Evolutionary conservation across 1,284 basidiomycete genomes (phyloP), one percentile per base, ranked within the genome.

Genomic region (Fomitopsis schrenkii): DNA sequence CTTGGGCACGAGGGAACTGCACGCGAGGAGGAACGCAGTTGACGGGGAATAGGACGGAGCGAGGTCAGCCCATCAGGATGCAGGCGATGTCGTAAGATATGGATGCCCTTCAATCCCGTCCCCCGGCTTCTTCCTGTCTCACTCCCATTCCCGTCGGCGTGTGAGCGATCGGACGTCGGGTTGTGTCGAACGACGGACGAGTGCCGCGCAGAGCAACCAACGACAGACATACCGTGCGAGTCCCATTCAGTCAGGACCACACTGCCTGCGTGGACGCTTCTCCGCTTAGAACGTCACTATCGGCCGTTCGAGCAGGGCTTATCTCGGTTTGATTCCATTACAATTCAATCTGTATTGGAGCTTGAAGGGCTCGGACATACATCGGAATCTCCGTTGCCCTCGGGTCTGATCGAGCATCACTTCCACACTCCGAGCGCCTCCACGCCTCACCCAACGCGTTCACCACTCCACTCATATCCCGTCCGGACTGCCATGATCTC

Each of bases 401-500:
- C 52, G 52, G 52, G 52, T 53, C 52, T 54, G 52, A 54, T 54
- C 52, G 52, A 54, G 52, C 52, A 40, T 54, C 48, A 15, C 30
- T 28, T 5, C 30, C 50, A 38, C 30, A 53, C 30, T 38, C 35
- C n/a, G 35, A 33, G 35, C 52, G 52, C 10, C 35, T 36, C 36
- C 28, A 54, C 52, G 52, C 36, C 52, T 38, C 52, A 9, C 48
- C 42, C 48, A 50, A 30, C 48, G 26, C 48, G 48, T 50, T 50
- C 48, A 50, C 48, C 58, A 36, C 46, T 22, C 48, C 58, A 36
- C 46, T 22, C 35, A 38, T 40, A 15, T 17, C 22, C 48, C 57
- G 44, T 35, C 22, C 36, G n/a, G 44, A 2, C 56, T 22, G 58
- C 12, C 67, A 78, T 78, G 74, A 79, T 79, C 63, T 78, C 79